Conservation (phyloP, 129 eudicot genomes). For the Centrapalus pauciflorus region DNA sequence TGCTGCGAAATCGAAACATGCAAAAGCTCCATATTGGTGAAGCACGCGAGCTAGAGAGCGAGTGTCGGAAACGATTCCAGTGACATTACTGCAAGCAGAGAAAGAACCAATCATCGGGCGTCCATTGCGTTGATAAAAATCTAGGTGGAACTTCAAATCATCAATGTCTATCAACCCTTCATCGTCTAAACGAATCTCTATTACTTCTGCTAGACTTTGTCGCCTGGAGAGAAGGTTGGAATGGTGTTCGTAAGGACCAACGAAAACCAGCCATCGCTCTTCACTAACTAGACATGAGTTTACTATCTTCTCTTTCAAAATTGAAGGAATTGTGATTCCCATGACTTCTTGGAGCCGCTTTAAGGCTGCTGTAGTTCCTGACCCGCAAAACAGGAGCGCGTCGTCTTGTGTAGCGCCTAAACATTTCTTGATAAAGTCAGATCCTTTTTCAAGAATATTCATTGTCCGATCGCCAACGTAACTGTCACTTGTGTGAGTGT, state of each 20-base stretch:
- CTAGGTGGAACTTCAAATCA: constrained; percentile 30
- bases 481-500: constrained; percentile 79
- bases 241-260: constrained; percentile 88
- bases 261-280: constrained; percentile 90
- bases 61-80: constrained; percentile 56
- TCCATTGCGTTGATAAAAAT: constrained; percentile 23
- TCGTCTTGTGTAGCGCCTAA: constrained; percentile 59
- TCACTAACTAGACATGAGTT: constrained; percentile 21
- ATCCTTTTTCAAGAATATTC: constrained; percentile 48
- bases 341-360: constrained; percentile 82
- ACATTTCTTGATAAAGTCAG: constrained; percentile 52
- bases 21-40: constrained; percentile 67
- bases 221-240: constrained; percentile 83
- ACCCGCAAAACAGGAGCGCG: constrained; percentile 68
- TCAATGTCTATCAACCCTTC: constrained; percentile 51
- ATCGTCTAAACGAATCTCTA: constrained; percentile 61
- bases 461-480: constrained; percentile 58
- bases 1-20: constrained; percentile 82
- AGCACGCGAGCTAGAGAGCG: constrained; percentile 47
- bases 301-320: constrained; percentile 36
- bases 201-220: constrained; percentile 74
- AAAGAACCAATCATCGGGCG: constrained; percentile 76
- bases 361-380: constrained; percentile 78
- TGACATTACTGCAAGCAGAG: constrained; percentile 90
- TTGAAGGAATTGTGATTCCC: constrained; percentile 59